phyloP scores from a whole-genome alignment of 2,329 filamentous ascomycete species.

The Colletotrichum coccodes region DNA sequence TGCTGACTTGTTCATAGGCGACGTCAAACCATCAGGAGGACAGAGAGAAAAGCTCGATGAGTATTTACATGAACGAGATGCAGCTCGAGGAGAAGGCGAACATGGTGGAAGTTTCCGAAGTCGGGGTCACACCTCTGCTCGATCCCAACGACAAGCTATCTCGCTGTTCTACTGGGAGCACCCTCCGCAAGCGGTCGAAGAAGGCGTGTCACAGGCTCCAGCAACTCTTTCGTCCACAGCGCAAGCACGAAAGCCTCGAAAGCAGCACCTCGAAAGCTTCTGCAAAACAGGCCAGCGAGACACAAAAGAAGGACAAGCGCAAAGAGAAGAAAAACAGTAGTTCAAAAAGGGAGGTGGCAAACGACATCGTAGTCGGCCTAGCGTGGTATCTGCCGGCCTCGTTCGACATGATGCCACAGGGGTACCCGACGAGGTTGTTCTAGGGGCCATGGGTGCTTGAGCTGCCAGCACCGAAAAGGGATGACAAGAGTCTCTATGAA shows the following conservation, averaged over 20 bases:
- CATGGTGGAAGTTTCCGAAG: not conserved
- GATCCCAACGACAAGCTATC: not conserved
- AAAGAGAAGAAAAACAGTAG: not conserved
- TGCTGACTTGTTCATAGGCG: not conserved
- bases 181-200: not conserved
- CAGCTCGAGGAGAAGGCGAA: not conserved
- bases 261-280: not conserved
- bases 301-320: not conserved
- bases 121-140: not conserved
- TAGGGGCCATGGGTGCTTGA: not conserved
- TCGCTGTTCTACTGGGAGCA: not conserved
- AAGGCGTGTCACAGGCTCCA: not conserved
- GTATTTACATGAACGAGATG: not conserved
- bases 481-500: not conserved
- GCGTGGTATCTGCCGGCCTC: slow-evolving; percentile 11
- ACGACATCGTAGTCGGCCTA: not conserved
- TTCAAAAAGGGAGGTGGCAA: not conserved
- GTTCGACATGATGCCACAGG: slow-evolving; percentile 8
- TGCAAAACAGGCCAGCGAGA: not conserved
- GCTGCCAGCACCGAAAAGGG: not conserved
- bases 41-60: not conserved
- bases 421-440: not conserved
- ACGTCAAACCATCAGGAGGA: not conserved
- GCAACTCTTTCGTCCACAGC: not conserved
- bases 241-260: not conserved